Evolutionary conservation across 139 green algal genomes (phyloP).

Genomic region (Trebouxia sp.): DNA sequence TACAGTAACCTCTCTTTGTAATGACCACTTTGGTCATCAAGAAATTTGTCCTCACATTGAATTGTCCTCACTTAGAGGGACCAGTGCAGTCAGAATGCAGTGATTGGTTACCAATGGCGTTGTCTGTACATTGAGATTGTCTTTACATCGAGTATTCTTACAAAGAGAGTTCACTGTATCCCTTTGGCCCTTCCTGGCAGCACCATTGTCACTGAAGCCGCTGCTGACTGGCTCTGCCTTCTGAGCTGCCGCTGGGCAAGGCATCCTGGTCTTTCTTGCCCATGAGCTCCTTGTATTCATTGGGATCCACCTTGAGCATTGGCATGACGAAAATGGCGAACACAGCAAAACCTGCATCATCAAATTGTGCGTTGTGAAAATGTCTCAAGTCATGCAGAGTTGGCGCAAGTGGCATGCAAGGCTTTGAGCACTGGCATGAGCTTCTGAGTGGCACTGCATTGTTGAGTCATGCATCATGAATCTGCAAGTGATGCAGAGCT

Average conservation of each 20-base stretch:
- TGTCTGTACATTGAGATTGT: too few relatives aligned
- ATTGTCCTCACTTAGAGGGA: too few relatives aligned
- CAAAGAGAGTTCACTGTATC: too few relatives aligned
- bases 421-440: not conserved
- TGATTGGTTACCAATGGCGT: too few relatives aligned
- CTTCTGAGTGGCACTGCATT: not conserved
- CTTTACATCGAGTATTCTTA: too few relatives aligned
- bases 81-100: too few relatives aligned
- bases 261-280: conserved; percentile 16
- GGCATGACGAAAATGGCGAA: conserved; percentile 48
- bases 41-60: too few relatives aligned
- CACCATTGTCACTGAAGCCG: too few relatives aligned
- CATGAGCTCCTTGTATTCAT: conserved; percentile 30
- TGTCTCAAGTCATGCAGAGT: too few relatives aligned
- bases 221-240: not conserved
- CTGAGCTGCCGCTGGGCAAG: not conserved
- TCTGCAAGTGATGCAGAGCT: conserved; percentile 28
- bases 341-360: conserved; percentile 32
- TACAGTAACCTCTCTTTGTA: too few relatives aligned
- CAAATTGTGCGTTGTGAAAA: not conserved
- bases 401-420: not conserved
- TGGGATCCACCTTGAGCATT: conserved; percentile 46
- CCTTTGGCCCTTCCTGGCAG: too few relatives aligned
- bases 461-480: not conserved
- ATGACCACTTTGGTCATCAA: too few relatives aligned